Evolutionary conservation across 1,284 basidiomycete genomes (phyloP), one percentile per base, ranked within the genome.

Genomic region (Naganishia sp.): DNA sequence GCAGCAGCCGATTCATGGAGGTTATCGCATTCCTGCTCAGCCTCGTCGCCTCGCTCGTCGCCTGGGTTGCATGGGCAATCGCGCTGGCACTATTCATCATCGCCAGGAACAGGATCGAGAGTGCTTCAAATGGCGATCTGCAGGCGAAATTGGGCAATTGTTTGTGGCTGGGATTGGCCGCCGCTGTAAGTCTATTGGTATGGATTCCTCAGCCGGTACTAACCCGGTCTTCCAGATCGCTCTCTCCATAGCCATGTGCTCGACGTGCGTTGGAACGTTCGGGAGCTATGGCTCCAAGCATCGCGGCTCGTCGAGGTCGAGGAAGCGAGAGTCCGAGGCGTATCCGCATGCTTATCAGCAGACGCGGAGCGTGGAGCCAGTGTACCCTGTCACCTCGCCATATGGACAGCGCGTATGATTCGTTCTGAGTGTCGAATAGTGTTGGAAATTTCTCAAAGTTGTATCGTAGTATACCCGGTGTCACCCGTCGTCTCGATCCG

Each of bases 161-260:
- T 18, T 53, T 78, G 7, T 80, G 77, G 77, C 50, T 80, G 11
- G 70, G 71, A 17, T 56, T 79, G 15, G 76, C 65, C 11, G 77
- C 70, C n/a, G 71, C 73, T 2, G 78, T 77, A 32, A 67, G 76
- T 72, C 6, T 50, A 25, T 2, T 10, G 23, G 32, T 54, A 1
- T 50, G 9, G 21, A 13, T 53, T 17, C 32, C 2, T 6, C 17
- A 25, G 21, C 7, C 4, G 13, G 31, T 42, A 28, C 50, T 54
- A 28, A 42, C 15, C 15, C 7, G 6, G 17, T 11, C 15, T 31
- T 28, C 10, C 42, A 77, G 75, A 54, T 74, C 45, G 57, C 68
- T 2, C 68, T 77, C 2, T 67, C 73, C 1, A 39, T 75, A 42
- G 72, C 75, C 0, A 70, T 73, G 42, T 75, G 73, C 58, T 61